Conservation (phyloP, 83 land plant species). For the Picea abies region DNA sequence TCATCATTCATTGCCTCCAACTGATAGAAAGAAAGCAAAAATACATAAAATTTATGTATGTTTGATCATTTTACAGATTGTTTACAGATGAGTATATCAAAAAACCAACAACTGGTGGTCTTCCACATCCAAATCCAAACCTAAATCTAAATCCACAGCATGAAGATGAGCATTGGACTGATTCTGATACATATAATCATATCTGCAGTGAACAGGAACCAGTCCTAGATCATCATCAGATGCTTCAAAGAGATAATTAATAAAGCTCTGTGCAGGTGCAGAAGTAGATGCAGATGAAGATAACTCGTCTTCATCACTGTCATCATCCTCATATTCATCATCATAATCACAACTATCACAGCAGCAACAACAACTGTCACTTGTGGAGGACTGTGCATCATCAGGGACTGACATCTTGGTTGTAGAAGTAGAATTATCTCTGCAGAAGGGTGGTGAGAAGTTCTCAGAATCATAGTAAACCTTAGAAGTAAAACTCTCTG, state of each 20-base stretch:
- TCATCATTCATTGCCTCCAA: too few relatives aligned
- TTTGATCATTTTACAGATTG: too few relatives aligned
- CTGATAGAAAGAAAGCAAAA: too few relatives aligned
- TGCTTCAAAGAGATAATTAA: too few relatives aligned
- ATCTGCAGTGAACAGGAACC: not conserved
- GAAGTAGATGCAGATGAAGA: slow-evolving; percentile 12
- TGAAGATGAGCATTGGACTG: slow-evolving; percentile 1
- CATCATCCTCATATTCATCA: not conserved
- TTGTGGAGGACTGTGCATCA: slow-evolving; percentile 1
- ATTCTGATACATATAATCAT: not conserved
- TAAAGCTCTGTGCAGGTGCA: slow-evolving; percentile 10
- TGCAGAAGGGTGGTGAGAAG: too few relatives aligned
- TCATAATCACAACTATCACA: slow-evolving; percentile 11
- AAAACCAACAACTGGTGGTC: not conserved
- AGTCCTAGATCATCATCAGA: slow-evolving; percentile 16
- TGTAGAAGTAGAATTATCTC: not conserved
- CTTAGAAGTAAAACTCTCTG: too few relatives aligned
- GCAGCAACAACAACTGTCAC: slow-evolving; percentile 12
- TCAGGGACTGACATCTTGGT: not conserved
- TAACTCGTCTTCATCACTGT: not conserved
- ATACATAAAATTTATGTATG: too few relatives aligned
- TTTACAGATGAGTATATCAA: not conserved
- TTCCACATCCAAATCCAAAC: slow-evolving; percentile 6
- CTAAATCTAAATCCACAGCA: slow-evolving; percentile 9
- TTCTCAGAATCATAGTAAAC: too few relatives aligned